Evolutionary conservation across 495 filamentous ascomycete species (phyloP), one percentile per base, ranked within the genome.

Genomic region (Penicillium silybi): DNA sequence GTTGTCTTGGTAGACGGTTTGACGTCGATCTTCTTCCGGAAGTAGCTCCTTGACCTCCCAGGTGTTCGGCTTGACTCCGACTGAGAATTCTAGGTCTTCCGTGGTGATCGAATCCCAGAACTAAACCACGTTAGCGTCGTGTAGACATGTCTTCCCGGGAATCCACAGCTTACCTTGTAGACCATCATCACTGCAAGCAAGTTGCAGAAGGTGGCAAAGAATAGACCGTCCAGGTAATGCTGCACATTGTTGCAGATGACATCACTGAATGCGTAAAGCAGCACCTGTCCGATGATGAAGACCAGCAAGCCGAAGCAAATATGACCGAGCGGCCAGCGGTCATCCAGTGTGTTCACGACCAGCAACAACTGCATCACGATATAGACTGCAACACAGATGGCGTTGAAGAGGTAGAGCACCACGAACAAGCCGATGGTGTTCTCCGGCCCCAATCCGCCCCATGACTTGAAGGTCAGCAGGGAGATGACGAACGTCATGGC

Each of bases 51-150:
- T 99, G 56, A 99, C 88, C 71, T 99, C 93, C 93, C 95, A 99
- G 63, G 92, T 96, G 66, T 96, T 95, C 62, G 87, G 84, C 68
- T 95, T 90, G 45, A 87, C 88, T 45, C 93, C 92, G 32, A 99
- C 93, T 44, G 88, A 93, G 73, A 99, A 99, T 68, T 99, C 93
- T 49, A 99, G 83, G 66, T 99, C 93, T 75, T 97, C 93, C 63
- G 87, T 91, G 42, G 93, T 99, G 72, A 99, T 97, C 22, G 92
- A 97, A 67, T 99, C 93, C 93, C 93, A 99, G 77, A 95, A 97
- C 90, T 92, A 53, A 32, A 29, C 44, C 18, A n/a, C 27, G 50
- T 43, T 50, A 46, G 48, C 29, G 23, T 50, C 32, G 48, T 20
- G 40, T 38, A n/a, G 29, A 32, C 19, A 46, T 15, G 4, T 6